Evolutionary conservation across 768 basidiomycete genomes (phyloP), one percentile per base, ranked within the genome.

Genomic region (Paxillus involutus): DNA sequence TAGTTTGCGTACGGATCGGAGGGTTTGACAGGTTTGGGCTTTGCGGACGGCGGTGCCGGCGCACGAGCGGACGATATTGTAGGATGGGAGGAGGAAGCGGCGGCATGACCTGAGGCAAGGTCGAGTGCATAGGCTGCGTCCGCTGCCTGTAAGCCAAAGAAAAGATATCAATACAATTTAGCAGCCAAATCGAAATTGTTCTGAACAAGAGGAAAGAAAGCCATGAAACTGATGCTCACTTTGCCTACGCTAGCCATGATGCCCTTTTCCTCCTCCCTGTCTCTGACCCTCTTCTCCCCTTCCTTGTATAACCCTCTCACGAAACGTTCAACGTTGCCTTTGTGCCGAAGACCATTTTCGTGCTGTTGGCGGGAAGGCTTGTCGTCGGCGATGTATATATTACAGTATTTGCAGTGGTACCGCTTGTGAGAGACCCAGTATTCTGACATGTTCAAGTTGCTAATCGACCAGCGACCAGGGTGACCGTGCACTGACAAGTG

Each of bases 361-460:
- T 99, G 97, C 50, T 92, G 92, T 59, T 83, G 78, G 48, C 91
- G 81, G 1, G 96, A 98, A 56, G 97, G 89, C 10, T 78, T 92
- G 78, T 99, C 96, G 74, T 99, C 97, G 49, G 94, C 83, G 57
- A 99, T 98, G 76, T 88, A 98, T 58, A 93, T 94, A 47, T 94
- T 90, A 76, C 97, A 98, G 77, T 98, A 98, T 69, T 94, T 94
- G 85, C 94, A 97, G 68, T 83, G 89, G 73, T 95, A 96, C 62
- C 85, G 88, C 73, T 94, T 94, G 69, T 90, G 85, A 24, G 91
- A 91, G 58, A 94, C 88, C 92, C 93, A 95, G 70, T 88, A 94
- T 70, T 94, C 92, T 61, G 85, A 86, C 92, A 94, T 94, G 68
- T 21, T 21, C 21, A 21, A 21, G 21, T 14, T 47, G 17, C 60